A percentile compares a stretch with the other conserved stretches of the same genome.
Evolutionary conservation across 2,329 filamentous ascomycete species (phyloP).

Genomic region (Aureobasidium melanogenum): DNA sequence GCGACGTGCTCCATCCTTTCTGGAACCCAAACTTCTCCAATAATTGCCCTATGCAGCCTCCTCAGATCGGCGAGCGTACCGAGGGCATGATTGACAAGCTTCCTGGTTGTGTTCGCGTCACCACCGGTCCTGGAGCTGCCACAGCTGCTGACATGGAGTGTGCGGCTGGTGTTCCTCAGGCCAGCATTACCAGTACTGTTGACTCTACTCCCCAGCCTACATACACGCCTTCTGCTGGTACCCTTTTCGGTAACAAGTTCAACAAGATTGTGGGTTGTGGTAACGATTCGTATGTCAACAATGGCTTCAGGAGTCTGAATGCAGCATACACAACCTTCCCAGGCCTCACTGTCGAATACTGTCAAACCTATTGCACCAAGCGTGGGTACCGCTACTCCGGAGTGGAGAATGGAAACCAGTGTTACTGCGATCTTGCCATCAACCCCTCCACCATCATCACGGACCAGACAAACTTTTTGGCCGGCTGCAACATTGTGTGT

Average conservation of each 20-base stretch:
- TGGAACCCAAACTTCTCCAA: constrained; percentile 19
- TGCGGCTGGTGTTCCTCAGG: constrained; percentile 15
- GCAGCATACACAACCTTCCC: constrained; percentile 18
- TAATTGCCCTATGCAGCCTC: constrained; percentile 22
- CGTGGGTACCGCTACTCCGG: constrained; percentile 24
- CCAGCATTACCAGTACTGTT: constrained; percentile 21
- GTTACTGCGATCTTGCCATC: constrained; percentile 26
- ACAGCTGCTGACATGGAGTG: constrained; percentile 24
- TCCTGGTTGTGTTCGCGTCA: constrained; percentile 27
- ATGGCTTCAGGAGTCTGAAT: constrained; percentile 18
- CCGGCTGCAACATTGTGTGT: constrained; percentile 21
- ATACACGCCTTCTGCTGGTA: constrained; percentile 19
- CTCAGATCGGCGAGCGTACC: constrained; percentile 22
- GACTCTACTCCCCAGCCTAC: constrained; percentile 24
- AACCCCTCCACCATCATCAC: constrained; percentile 20
- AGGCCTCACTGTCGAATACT: constrained; percentile 27
- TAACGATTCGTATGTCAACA: constrained; percentile 22
- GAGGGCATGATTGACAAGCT: constrained; percentile 23
- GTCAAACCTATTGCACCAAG: constrained; percentile 24
- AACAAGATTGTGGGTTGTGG: constrained; percentile 29
- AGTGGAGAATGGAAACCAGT: constrained; percentile 26
- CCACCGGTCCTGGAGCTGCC: constrained; percentile 23
- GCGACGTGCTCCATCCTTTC: constrained; percentile 23
- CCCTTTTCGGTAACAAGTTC: constrained; percentile 19
- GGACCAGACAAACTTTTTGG: constrained; percentile 19